Evolutionary conservation across 2,329 filamentous ascomycete genomes (phyloP).

Genomic region (Hyphodiscus sp.): DNA sequence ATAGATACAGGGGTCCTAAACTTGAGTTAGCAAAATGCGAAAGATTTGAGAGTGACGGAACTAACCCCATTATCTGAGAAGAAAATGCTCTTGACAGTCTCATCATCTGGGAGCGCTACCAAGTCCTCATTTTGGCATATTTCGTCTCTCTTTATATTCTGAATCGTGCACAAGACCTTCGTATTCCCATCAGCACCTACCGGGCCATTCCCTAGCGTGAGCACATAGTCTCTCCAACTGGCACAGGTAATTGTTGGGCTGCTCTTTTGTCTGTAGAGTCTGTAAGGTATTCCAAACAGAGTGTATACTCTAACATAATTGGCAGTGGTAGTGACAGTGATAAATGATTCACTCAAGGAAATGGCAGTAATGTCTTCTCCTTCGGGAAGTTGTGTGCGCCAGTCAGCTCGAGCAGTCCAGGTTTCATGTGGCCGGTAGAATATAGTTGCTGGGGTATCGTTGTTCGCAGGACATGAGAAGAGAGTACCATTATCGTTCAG

Average conservation of each 20-base stretch:
- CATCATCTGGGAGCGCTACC: constrained; percentile 72
- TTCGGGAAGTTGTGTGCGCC: constrained; percentile 78
- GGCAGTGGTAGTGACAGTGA: constrained; percentile 79
- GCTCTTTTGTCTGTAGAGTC: constrained; percentile 87
- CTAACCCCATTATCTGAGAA: constrained; percentile 85
- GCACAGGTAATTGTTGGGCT: constrained; percentile 86
- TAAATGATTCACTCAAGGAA: constrained; percentile 83
- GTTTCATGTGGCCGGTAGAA: constrained; percentile 97
- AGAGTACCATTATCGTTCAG: constrained; percentile 78
- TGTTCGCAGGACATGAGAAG: constrained; percentile 71
- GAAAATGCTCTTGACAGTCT: constrained; percentile 74
- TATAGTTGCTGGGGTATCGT: constrained; percentile 65
- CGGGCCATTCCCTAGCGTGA: constrained; percentile 90
- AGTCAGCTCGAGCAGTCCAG: constrained; percentile 87
- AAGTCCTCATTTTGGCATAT: constrained; percentile 93
- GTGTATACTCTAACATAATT: constrained; percentile 93
- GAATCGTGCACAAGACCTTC: constrained; percentile 80
- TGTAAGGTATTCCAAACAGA: constrained; percentile 81
- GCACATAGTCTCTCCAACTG: constrained; percentile 92
- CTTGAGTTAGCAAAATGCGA: constrained; percentile 3
- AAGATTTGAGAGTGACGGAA: constrained; percentile 11
- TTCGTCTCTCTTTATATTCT: constrained; percentile 90
- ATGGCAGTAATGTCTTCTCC: constrained; percentile 86
- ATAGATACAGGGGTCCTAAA: constrained; percentile 87
- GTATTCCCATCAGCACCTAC: constrained; percentile 72